Percentiles rank a stretch among this genome's conserved stretches.
phyloP scores from a whole-genome alignment of 1,284 basidiomycete species.

The Vanrija sp. region DNA sequence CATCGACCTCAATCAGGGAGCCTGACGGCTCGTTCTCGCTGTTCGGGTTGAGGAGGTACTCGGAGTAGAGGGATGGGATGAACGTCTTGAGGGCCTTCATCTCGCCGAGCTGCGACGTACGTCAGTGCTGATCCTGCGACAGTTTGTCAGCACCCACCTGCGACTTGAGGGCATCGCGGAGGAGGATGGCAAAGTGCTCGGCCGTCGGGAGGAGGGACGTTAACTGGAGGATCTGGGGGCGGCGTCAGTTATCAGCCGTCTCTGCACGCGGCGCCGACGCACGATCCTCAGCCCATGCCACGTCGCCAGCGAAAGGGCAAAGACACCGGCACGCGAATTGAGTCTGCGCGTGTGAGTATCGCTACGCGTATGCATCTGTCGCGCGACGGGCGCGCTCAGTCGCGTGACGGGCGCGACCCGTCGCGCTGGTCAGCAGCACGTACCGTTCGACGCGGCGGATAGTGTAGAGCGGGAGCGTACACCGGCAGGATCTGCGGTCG shows the following conservation, averaged over 20 bases:
- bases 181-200: slow-evolving; percentile 84
- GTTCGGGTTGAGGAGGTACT: slow-evolving; percentile 62
- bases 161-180: slow-evolving; percentile 84
- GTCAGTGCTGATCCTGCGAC: not conserved
- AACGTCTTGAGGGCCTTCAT: slow-evolving; percentile 95
- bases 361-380: too few species aligned
- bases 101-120: slow-evolving; percentile 61
- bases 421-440: slow-evolving; percentile 2
- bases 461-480: slow-evolving; percentile 87
- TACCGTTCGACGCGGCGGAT: slow-evolving; percentile 88
- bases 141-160: slow-evolving; percentile 51
- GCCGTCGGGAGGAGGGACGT: slow-evolving; percentile 94
- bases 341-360: slow-evolving; percentile 45
- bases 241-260: not conserved
- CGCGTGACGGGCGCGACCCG: not conserved
- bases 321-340: slow-evolving; percentile 86
- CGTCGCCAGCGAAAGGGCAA: slow-evolving; percentile 86
- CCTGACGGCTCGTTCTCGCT: slow-evolving; percentile 6
- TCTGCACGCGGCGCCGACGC: slow-evolving; percentile 43
- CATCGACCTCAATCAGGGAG: slow-evolving; percentile 13
- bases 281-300: slow-evolving; percentile 97
- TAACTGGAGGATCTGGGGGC: slow-evolving; percentile 78
- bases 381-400: too few species aligned
- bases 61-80: slow-evolving; percentile 89
- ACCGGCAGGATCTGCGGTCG: slow-evolving; percentile 85